A percentile compares a stretch with the other conserved stretches of the same genome.
Conservation (phyloP, 164 flowering plant species). For the Piper longum region DNA sequence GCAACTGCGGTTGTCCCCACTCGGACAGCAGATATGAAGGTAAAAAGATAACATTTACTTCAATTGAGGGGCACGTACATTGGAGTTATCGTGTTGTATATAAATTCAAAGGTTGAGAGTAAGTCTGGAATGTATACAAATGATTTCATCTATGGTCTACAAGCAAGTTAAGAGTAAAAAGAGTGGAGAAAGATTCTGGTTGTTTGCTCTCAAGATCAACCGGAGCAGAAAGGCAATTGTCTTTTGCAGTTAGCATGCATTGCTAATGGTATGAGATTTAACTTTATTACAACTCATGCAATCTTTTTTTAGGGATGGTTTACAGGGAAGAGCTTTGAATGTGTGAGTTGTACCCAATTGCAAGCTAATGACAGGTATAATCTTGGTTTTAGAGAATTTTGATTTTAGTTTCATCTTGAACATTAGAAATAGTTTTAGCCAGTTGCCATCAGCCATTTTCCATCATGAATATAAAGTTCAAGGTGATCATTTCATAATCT, state of each 20-base stretch:
- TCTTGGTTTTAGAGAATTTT: background rate
- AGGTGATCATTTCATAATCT: too few species aligned
- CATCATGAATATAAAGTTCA: too few species aligned
- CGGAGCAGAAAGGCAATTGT: background rate
- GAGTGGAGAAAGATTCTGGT: background rate
- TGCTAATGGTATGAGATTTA: background rate
- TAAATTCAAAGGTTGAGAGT: background rate
- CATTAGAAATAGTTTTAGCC: background rate
- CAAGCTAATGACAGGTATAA: background rate
- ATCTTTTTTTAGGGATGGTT: background rate
- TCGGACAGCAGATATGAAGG: conserved; percentile 4
- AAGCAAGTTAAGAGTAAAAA: background rate
- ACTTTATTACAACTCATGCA: background rate
- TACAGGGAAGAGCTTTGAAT: background rate
- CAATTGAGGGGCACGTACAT: background rate
- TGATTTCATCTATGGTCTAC: background rate
- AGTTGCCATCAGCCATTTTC: too few species aligned
- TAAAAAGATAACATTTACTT: conserved; percentile 2
- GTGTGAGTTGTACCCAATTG: background rate
- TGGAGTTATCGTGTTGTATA: background rate
- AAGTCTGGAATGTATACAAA: background rate
- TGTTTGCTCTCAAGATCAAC: background rate
- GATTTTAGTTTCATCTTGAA: background rate
- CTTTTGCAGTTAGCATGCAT: background rate
- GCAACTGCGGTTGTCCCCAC: background rate